phyloP scores from a whole-genome alignment of 306 rosid species.

The Citrullus colocynthis region DNA sequence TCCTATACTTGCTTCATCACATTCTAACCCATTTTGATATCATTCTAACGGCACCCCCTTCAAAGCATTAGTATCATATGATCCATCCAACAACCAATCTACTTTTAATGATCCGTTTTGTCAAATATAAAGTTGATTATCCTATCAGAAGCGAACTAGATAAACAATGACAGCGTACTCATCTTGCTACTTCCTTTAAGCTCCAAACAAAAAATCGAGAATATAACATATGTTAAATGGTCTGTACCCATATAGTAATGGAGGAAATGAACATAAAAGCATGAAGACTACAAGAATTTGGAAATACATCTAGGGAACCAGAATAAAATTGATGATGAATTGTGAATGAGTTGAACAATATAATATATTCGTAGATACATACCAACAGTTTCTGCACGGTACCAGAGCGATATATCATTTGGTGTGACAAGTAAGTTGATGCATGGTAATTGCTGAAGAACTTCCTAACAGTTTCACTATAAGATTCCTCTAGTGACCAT shows the following conservation, averaged over 20 bases:
- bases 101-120: not conserved
- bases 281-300: not conserved
- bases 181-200: not conserved
- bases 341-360: not conserved
- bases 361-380: conserved; percentile 1
- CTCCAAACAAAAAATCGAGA: not conserved
- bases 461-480: conserved; percentile 43
- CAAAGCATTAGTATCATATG: not conserved
- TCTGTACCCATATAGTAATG: not conserved
- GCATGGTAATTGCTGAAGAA: conserved; percentile 61
- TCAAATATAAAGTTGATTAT: not conserved
- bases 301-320: not conserved
- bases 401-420: conserved; percentile 70
- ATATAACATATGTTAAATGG: not conserved
- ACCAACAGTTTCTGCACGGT: conserved; percentile 63
- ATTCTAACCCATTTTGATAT: not conserved
- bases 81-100: not conserved
- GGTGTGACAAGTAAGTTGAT: conserved; percentile 79
- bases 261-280: not conserved
- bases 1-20: not conserved
- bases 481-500: conserved; percentile 45
- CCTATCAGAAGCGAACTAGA: not conserved
- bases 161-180: not conserved
- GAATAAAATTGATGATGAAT: not conserved
- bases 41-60: not conserved